Percentiles rank a stretch among this genome's conserved stretches.
phyloP scores from a whole-genome alignment of 2,329 filamentous ascomycete genomes.

The Trichophaea hybrida region DNA sequence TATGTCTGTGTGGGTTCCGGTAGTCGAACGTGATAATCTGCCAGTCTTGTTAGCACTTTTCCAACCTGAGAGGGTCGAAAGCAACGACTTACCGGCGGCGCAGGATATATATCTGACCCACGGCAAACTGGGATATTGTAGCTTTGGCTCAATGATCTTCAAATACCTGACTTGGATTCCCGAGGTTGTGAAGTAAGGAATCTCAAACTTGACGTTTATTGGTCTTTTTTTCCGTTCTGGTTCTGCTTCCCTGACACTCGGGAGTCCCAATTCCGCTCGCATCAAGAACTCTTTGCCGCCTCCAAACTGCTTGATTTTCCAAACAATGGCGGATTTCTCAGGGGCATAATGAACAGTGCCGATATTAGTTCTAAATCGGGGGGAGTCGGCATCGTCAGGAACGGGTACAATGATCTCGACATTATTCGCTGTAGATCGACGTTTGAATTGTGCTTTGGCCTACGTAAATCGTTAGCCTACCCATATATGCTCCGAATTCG shows the following conservation, averaged over 20 bases:
- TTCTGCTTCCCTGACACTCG: conserved; percentile 70
- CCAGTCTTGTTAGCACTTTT: neutral
- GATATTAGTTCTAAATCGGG: conserved; percentile 93
- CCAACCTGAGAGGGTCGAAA: neutral
- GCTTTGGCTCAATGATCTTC: conserved; percentile 98
- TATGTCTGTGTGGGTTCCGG: conserved; percentile 58
- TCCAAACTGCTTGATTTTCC: conserved; percentile 99
- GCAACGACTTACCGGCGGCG: conserved; percentile 16
- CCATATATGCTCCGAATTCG: neutral
- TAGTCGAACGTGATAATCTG: conserved; percentile 26
- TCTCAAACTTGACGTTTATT: conserved; percentile 99
- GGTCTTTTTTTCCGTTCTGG: conserved; percentile 52
- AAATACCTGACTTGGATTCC: conserved; percentile 96
- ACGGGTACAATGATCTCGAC: conserved; percentile 96
- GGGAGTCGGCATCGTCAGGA: conserved; percentile 90
- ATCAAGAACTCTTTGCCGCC: conserved; percentile 98
- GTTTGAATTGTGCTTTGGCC: conserved; percentile 94
- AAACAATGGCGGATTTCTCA: conserved; percentile 92
- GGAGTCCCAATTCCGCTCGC: conserved; percentile 87
- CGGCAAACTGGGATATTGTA: conserved; percentile 94
- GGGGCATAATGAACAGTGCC: conserved; percentile 95
- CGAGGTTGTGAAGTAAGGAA: conserved; percentile 99
- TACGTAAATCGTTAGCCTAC: neutral
- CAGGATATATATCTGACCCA: conserved; percentile 83
- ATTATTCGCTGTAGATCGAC: conserved; percentile 93